These are phyloP conservation scores for Eucalyptus erythrocorys DNA, from an alignment of 345 rosid genomes.

Conservation along the genomic window DNA sequence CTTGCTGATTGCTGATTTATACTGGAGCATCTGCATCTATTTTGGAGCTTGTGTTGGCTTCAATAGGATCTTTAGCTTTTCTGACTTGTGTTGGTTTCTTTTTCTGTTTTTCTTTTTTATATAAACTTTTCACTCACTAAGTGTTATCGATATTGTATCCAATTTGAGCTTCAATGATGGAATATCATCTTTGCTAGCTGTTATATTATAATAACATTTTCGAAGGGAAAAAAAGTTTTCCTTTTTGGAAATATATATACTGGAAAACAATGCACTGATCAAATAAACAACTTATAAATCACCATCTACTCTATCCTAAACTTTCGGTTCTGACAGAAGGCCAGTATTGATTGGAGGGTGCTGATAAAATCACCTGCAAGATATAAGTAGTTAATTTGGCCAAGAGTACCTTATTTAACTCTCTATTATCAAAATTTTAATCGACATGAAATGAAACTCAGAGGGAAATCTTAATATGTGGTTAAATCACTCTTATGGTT, in stretches of 20 bases:
- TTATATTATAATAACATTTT: neutral
- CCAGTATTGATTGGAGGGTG: neutral
- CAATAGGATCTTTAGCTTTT: neutral
- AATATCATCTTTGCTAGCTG: neutral
- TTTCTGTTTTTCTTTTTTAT: too few relatives aligned
- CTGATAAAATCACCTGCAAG: neutral
- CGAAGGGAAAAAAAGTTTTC: neutral
- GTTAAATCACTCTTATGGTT: neutral
- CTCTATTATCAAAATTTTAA: neutral
- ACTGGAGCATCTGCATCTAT: neutral
- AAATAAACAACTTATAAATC: neutral
- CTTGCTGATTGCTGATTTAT: neutral
- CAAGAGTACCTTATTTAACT: neutral
- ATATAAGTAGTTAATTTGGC: neutral
- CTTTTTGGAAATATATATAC: neutral
- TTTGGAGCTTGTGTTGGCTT: neutral
- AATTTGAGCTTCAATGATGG: neutral
- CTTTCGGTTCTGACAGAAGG: neutral
- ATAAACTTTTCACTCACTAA: neutral
- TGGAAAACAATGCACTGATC: neutral
- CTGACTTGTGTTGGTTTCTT: neutral
- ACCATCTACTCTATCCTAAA: neutral
- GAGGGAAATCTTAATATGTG: neutral
- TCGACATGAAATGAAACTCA: neutral
- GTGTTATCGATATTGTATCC: neutral